phyloP scores from a whole-genome alignment of 768 basidiomycete species.

The Dentipellis fragilis region DNA sequence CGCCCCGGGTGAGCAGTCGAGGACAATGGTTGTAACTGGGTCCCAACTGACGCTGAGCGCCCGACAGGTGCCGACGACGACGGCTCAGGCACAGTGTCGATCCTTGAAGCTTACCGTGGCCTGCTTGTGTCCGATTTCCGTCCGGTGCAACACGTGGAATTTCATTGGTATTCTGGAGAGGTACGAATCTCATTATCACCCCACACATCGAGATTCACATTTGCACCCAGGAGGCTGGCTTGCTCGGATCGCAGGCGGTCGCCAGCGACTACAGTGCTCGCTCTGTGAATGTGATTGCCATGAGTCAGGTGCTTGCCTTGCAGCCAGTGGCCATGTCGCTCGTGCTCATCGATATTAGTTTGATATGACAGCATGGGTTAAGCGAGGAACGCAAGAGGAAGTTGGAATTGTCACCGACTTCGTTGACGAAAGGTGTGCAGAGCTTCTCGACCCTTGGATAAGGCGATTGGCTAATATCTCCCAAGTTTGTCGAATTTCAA shows the following conservation, averaged over 20 bases:
- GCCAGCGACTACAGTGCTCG: constrained; percentile 62
- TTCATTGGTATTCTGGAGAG: constrained; percentile 82
- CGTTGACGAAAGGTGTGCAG: constrained; percentile 48
- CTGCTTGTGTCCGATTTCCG: constrained; percentile 59
- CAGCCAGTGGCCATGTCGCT: neutral
- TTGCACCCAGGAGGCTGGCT: constrained; percentile 56
- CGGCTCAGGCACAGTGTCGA: constrained; percentile 61
- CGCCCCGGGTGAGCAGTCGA: constrained; percentile 51
- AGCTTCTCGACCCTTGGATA: constrained; percentile 2
- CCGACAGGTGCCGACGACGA: constrained; percentile 55
- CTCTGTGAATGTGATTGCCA: constrained; percentile 60
- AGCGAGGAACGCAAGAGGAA: constrained; percentile 46
- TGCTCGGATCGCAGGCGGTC: constrained; percentile 85
- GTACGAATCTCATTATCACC: constrained; percentile 24
- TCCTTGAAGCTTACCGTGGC: constrained; percentile 67
- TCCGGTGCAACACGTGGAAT: constrained; percentile 59
- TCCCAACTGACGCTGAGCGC: constrained; percentile 10
- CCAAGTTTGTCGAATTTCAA: constrained; percentile 74
- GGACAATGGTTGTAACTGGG: neutral
- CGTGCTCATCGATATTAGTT: constrained; percentile 34
- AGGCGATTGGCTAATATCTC: neutral
- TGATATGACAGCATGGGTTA: constrained; percentile 94
- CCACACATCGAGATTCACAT: neutral
- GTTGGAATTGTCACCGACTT: constrained; percentile 83
- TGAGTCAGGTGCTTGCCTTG: constrained; percentile 56